Evolutionary conservation across 768 basidiomycete genomes (phyloP), one percentile per base, ranked within the genome.

Genomic region (Serendipita indica): DNA sequence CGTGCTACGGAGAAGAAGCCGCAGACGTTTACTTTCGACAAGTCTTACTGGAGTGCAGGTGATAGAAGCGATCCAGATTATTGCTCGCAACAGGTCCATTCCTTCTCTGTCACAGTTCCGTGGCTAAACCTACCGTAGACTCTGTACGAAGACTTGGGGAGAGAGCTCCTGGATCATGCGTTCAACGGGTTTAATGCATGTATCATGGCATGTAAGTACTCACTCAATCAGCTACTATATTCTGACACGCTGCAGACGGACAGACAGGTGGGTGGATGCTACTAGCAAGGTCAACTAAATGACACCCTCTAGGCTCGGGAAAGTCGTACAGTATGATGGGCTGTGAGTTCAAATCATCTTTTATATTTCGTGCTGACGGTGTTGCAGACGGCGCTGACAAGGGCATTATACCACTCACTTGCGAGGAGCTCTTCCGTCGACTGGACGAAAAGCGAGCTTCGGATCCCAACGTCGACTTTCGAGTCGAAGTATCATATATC

Each of bases 291-390:
- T 59, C 12, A n/a, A 28, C 28, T 33, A 25, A 7, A 43, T 25
- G 30, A 32, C 41, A 41, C 3, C 41, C 25, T 62, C 6, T 60
- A 90, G 88, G 89, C 68, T 91, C 89, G 64, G 89, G 89, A 58
- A 91, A 91, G 74, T 91, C 89, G 43, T 91, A 91, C 69, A 89
- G 89, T 81, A 91, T 91, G 89, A 91, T 91, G 89, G 89, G 89
- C 67, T 91, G 88, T 90, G 70, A 71, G 88, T 83, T 13, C 59
- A 58, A 58, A 58, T 39, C 34, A 57, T 58, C 35, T 45, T 59
- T 62, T 25, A 46, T 22, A 10, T 54, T 25, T 34, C 22, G 41
- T 45, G n/a, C 12, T 39, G 39, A 27, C 14, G n/a, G 14, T 58
- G n/a, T 60, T 35, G 59, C 62, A 94, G 90, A 97, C 67, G 92